Evolutionary conservation across 495 filamentous ascomycete species (phyloP), one percentile per base, ranked within the genome.

Genomic region (Aspergillus cavernicola): DNA sequence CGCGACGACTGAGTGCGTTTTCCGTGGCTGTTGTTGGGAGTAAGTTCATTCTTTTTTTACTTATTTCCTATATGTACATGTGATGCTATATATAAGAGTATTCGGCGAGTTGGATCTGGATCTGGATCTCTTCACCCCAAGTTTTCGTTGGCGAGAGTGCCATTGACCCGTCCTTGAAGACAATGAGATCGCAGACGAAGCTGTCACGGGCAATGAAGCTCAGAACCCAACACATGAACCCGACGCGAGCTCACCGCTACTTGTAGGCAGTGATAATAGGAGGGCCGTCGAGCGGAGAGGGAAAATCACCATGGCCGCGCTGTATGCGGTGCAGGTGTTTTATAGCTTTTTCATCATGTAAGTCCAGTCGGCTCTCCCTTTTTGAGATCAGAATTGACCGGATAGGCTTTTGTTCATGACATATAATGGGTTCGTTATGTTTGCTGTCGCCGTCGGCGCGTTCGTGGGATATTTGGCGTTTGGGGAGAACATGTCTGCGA

Each of bases 331-430:
- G 31, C 93, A 99, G 79, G 92, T 92, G 49, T 99, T 97, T 64
- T 99, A 99, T 72, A 92, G 90, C 42, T 97, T 99, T 62, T 97
- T 99, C 73, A 95, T 99, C 61, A 99, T 99, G 93, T 97, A 63
- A 36, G 44, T 47, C 16, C 6, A 85, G 90, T 87, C 40, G n/a
- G 41, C 11, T 44, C 12, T 18, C 33, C 8, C 6, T 40, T n/a
- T n/a, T n/a, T 55, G 15, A 15, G 24, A 43, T 15, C 9, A n/a
- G 10, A 28, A 29, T 44, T 61, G n/a, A 50, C n/a, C 26, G 47
- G 8, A 39, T 24, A 98, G 93, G 93, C 74, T 99, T 56, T 75
- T 99, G 18, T 99, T 99, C 72, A 99, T 99, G 93, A 99, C 95
- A 2, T 99, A 99, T 68, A 99, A 99, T 60, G 93, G 95, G 13